Evolutionary conservation across 768 basidiomycete species (phyloP).

Genomic region (Termitomyces sp.): DNA sequence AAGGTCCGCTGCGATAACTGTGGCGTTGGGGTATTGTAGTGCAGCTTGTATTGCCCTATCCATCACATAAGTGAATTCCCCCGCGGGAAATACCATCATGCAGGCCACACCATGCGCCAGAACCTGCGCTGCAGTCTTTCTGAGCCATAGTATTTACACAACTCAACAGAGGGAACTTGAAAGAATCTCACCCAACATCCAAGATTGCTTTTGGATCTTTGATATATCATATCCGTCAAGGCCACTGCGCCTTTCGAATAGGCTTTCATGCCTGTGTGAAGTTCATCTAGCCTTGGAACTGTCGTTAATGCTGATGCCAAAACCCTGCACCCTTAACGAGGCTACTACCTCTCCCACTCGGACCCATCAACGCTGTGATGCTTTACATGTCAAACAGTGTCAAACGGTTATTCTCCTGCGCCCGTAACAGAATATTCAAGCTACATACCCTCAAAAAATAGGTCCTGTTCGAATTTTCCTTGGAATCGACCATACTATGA

Average conservation of each 20-base stretch:
- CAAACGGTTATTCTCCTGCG: too few species aligned
- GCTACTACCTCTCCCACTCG: not conserved
- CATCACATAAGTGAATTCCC: not conserved
- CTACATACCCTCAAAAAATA: not conserved
- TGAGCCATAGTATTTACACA: not conserved
- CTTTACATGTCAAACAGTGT: not conserved
- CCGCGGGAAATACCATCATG: not conserved
- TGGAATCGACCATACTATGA: not conserved
- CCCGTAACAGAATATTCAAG: not conserved
- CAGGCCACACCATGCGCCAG: not conserved
- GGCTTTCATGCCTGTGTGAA: not conserved
- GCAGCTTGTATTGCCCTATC: not conserved
- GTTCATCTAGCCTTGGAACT: not conserved
- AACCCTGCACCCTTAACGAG: too few species aligned
- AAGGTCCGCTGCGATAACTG: not conserved
- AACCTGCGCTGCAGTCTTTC: not conserved
- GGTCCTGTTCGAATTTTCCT: too few species aligned
- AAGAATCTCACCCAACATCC: not conserved
- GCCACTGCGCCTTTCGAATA: not conserved
- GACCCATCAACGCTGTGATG: not conserved
- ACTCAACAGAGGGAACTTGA: too few species aligned
- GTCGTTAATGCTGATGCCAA: not conserved
- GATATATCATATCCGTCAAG: not conserved
- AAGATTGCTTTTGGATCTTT: not conserved
- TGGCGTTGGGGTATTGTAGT: not conserved